phyloP scores from a whole-genome alignment of 2,329 filamentous ascomycete species.

The Teratosphaeria pseudoeucalypti region DNA sequence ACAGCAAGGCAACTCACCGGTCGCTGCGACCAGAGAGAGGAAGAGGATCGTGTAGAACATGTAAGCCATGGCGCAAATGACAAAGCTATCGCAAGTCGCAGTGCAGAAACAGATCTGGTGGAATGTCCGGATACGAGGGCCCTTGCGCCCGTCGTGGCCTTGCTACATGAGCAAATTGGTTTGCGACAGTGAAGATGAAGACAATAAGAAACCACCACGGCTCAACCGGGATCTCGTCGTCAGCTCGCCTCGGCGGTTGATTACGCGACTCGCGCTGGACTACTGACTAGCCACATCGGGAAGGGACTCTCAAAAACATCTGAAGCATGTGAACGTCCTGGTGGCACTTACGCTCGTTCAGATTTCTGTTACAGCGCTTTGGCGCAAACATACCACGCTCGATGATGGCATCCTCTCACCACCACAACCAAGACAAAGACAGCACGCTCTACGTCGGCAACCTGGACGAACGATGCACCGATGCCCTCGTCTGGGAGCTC shows the following conservation, averaged over 20 bases:
- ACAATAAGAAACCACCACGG: not conserved
- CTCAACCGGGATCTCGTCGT: not conserved
- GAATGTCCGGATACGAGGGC: not conserved
- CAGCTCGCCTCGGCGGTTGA: not conserved
- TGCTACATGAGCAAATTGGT: not conserved
- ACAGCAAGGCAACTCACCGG: constrained; percentile 40
- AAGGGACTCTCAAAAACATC: not conserved
- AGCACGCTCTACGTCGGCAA: constrained; percentile 97
- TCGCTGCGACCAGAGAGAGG: constrained; percentile 59
- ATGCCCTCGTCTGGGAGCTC: constrained; percentile 88
- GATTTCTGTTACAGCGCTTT: not conserved
- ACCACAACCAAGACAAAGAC: constrained; percentile 89
- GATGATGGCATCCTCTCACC: not conserved
- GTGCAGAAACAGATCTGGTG: not conserved
- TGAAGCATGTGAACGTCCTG: not conserved
- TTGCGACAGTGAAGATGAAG: not conserved
- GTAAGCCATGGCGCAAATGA: constrained; percentile 55
- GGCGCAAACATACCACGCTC: not conserved
- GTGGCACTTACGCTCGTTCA: not conserved
- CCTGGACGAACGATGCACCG: constrained; percentile 89
- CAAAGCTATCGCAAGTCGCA: not conserved
- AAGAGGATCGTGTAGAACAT: constrained; percentile 69
- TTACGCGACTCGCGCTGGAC: not conserved
- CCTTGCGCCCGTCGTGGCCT: not conserved
- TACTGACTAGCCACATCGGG: not conserved